A percentile compares a stretch with the other conserved stretches of the same genome.
Evolutionary conservation across 73 alveolate species (phyloP).

Genomic region (Paramecium caudatum): DNA sequence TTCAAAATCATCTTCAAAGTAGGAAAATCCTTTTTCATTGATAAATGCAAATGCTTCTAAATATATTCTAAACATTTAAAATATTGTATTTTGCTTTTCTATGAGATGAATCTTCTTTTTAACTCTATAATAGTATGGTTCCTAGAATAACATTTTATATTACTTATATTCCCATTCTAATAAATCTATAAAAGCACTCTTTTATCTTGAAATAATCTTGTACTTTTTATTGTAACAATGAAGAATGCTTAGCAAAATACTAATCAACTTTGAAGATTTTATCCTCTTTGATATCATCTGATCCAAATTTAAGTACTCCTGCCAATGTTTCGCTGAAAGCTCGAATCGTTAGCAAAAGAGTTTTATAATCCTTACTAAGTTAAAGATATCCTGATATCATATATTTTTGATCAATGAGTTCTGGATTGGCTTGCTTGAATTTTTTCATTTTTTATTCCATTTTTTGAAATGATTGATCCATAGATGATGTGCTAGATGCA

Average conservation of each 20-base stretch:
- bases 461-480: not conserved
- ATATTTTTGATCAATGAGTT: constrained; percentile 47
- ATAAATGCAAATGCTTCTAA: constrained; percentile 52
- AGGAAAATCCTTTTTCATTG: not conserved
- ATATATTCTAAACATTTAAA: constrained; percentile 5
- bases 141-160: not conserved
- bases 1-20: constrained; percentile 35
- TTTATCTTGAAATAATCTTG: constrained; percentile 57
- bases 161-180: constrained; percentile 48
- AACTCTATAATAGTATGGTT: constrained; percentile 58
- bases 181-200: constrained; percentile 32
- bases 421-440: not conserved
- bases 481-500: constrained; percentile 32
- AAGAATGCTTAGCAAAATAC: constrained; percentile 29
- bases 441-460: constrained; percentile 61
- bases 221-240: not conserved
- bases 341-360: not conserved
- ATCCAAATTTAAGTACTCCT: constrained; percentile 10
- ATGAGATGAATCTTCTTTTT: constrained; percentile 1
- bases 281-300: constrained; percentile 8
- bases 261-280: not conserved
- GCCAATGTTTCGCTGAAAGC: not conserved
- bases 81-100: constrained; percentile 10
- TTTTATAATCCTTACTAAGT: constrained; percentile 51
- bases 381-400: constrained; percentile 37